Evolutionary conservation across 2,329 filamentous ascomycete species (phyloP).

Genomic region (Colletotrichum ledebouriae): DNA sequence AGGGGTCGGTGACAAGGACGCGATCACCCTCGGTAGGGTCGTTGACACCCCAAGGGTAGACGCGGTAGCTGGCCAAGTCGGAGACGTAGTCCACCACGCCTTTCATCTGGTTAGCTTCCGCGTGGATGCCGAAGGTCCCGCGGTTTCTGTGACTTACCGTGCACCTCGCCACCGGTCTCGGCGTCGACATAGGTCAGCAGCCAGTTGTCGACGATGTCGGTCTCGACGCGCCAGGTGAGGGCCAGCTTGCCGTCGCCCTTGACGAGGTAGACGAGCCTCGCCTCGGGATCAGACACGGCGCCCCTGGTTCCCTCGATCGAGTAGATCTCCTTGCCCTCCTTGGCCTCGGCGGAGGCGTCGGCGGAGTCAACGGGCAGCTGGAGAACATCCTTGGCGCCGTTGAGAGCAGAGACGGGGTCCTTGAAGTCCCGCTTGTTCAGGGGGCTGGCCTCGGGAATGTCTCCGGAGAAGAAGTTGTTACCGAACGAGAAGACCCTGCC

Average conservation of each 20-base stretch:
- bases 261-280: slow-evolving; percentile 64
- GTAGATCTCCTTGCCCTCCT: slow-evolving; percentile 49
- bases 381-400: slow-evolving; percentile 53
- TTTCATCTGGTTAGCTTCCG: no score
- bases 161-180: slow-evolving; percentile 55
- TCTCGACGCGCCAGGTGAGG: slow-evolving; percentile 66
- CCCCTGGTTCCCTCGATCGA: slow-evolving; percentile 60
- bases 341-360: slow-evolving; percentile 46
- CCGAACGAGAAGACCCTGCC: slow-evolving; percentile 67
- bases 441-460: slow-evolving; percentile 54
- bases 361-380: slow-evolving; percentile 50
- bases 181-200: slow-evolving; percentile 67
- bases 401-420: slow-evolving; percentile 60
- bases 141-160: slow-evolving; percentile 47
- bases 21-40: slow-evolving; percentile 63
- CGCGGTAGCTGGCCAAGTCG: slow-evolving; percentile 63
- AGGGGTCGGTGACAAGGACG: slow-evolving; percentile 57
- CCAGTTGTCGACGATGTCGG: slow-evolving; percentile 64
- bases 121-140: no score
- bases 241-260: slow-evolving; percentile 58
- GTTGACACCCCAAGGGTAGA: slow-evolving; percentile 66
- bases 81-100: slow-evolving; percentile 63
- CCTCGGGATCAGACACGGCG: slow-evolving; percentile 62
- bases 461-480: slow-evolving; percentile 60
- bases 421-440: slow-evolving; percentile 56